Evolutionary conservation across 1,139 yeast species (phyloP).

Genomic region (Spathaspora sp.): DNA sequence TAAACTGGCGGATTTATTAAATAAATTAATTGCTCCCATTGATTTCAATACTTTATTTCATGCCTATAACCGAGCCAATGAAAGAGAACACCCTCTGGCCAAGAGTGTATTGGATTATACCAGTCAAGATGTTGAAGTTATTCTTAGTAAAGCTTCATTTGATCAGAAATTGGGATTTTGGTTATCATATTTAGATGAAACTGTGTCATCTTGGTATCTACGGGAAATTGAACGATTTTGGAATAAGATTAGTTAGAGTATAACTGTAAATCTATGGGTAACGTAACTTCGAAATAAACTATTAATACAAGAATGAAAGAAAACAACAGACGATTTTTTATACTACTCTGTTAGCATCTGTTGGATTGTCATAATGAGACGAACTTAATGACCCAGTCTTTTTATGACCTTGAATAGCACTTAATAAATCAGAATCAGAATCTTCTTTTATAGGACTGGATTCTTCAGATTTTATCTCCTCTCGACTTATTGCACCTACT

Average conservation of each 20-base stretch:
- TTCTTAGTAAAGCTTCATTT: slow-evolving; percentile 8
- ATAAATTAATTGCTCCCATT: slow-evolving; percentile 28
- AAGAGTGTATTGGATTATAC: slow-evolving; percentile 11
- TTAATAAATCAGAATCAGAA: not conserved
- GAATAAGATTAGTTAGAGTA: slow-evolving; percentile 14
- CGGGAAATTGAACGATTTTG: slow-evolving; percentile 20
- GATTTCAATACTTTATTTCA: slow-evolving; percentile 20
- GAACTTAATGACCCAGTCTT: not conserved
- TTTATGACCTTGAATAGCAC: not conserved
- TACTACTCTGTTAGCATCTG: not conserved
- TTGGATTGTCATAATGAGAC: not conserved
- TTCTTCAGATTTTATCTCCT: not conserved
- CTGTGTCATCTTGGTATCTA: slow-evolving; percentile 10
- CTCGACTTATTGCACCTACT: not conserved
- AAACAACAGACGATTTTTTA: not conserved
- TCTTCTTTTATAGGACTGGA: not conserved
- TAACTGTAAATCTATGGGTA: not conserved
- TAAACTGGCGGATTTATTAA: slow-evolving; percentile 27
- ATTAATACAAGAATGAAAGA: slow-evolving; percentile 3
- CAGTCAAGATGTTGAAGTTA: slow-evolving; percentile 13
- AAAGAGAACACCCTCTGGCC: slow-evolving; percentile 10
- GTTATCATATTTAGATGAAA: slow-evolving; percentile 15
- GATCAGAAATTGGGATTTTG: slow-evolving; percentile 25
- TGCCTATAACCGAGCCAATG: slow-evolving; percentile 11
- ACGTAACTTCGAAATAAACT: not conserved